Percentiles rank a stretch among this genome's conserved stretches.
phyloP scores from a whole-genome alignment of 768 basidiomycete species.

The Kwoniella bestiolae region DNA sequence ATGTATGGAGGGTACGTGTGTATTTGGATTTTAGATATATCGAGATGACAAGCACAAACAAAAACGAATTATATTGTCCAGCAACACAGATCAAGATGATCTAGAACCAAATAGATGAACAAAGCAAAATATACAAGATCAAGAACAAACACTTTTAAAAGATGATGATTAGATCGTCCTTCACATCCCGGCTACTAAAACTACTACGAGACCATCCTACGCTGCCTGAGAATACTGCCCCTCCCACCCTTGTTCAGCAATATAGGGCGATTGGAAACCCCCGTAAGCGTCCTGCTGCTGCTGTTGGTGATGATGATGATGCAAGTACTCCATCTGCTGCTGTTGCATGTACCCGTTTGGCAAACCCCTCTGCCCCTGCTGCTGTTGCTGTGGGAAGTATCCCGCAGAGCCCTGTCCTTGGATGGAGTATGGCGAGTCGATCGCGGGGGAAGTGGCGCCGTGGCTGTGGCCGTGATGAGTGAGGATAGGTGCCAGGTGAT shows the following conservation, averaged over 20 bases:
- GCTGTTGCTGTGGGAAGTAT: not conserved
- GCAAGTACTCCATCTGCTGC: conserved; percentile 44
- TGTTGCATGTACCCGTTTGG: conserved; percentile 33
- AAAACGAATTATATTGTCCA: not conserved
- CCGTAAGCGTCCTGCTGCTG: conserved; percentile 17
- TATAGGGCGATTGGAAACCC: conserved; percentile 44
- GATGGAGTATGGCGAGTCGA: conserved; percentile 31
- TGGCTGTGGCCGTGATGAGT: conserved; percentile 17
- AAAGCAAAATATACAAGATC: not conserved
- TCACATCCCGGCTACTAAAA: no score
- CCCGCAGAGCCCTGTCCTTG: conserved; percentile 18
- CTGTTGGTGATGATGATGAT: conserved; percentile 31
- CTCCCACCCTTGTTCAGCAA: conserved; percentile 38
- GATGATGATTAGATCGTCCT: no score
- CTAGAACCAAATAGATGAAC: not conserved
- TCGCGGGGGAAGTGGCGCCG: conserved; percentile 18
- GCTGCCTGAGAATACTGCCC: conserved; percentile 18
- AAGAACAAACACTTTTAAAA: no score
- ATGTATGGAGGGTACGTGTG: no score
- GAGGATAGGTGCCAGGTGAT: conserved; percentile 42
- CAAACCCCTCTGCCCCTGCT: conserved; percentile 9
- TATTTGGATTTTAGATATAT: not conserved
- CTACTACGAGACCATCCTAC: no score
- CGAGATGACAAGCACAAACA: not conserved
- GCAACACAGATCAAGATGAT: not conserved